Conservation (phyloP, 1,284 basidiomycete genomes). For the Vanrija sp. region DNA sequence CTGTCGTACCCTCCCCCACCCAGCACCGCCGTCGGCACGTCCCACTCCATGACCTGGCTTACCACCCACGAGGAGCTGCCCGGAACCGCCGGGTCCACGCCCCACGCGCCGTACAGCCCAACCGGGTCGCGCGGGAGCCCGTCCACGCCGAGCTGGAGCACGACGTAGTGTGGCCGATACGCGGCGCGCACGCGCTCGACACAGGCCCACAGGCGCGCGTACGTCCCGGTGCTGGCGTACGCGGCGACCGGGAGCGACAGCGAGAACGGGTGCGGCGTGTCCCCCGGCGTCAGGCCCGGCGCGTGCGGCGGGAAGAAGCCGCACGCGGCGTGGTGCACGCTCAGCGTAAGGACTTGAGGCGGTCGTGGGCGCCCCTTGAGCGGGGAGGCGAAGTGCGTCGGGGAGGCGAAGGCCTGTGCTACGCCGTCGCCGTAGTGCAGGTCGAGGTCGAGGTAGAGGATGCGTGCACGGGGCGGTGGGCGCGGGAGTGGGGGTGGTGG, state of each 20-base stretch:
- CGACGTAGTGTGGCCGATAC: slow-evolving; percentile 71
- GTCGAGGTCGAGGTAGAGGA: slow-evolving; percentile 89
- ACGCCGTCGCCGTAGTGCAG: slow-evolving; percentile 83
- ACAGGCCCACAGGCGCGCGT: slow-evolving; percentile 59
- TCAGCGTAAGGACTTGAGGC: slow-evolving; percentile 65
- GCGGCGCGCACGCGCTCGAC: slow-evolving; percentile 61
- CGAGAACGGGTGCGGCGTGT: slow-evolving; percentile 64
- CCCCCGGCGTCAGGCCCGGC: slow-evolving; percentile 46
- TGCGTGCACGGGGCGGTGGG: slow-evolving; percentile 53
- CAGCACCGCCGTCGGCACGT: slow-evolving; percentile 54
- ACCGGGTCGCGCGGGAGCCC: slow-evolving; percentile 77
- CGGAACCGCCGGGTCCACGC: too few species aligned
- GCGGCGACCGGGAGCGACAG: slow-evolving; percentile 67
- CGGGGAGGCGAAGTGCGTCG: slow-evolving; percentile 14
- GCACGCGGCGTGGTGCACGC: slow-evolving; percentile 73
- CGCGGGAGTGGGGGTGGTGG: not conserved
- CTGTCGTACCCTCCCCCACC: slow-evolving; percentile 72
- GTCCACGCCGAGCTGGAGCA: slow-evolving; percentile 83
- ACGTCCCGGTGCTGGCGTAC: slow-evolving; percentile 63
- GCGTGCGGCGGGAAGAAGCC: slow-evolving; percentile 70
- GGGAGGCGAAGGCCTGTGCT: slow-evolving; percentile 64
- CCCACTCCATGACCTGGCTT: slow-evolving; percentile 59
- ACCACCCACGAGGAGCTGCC: slow-evolving; percentile 72
- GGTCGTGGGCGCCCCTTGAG: slow-evolving; percentile 38
- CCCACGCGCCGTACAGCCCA: slow-evolving; percentile 67